phyloP scores from a whole-genome alignment of 441 rosid genomes.

The Rhodomyrtus psidioides region DNA sequence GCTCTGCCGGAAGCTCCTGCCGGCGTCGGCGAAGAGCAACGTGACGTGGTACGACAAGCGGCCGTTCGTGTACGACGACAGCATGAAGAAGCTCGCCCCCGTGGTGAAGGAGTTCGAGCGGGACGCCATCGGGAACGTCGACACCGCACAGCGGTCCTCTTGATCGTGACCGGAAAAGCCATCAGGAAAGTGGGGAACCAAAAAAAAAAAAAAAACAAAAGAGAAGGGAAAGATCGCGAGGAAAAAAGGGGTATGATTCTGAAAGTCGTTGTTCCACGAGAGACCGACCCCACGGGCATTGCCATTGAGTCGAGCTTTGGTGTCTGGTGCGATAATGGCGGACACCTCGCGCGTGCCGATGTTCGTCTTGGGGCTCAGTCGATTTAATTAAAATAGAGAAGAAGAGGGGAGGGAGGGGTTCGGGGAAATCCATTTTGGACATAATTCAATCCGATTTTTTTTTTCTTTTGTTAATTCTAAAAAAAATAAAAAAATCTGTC shows the following conservation, averaged over 20 bases:
- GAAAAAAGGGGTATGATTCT: background rate
- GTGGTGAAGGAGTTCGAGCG: constrained; percentile 54
- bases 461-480: background rate
- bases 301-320: background rate
- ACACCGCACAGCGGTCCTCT: background rate
- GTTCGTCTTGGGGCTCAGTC: background rate
- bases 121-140: constrained; percentile 29
- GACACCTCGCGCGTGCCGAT: background rate
- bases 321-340: background rate
- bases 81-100: constrained; percentile 50
- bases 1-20: constrained; percentile 48
- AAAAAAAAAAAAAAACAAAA: too few species aligned
- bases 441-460: background rate
- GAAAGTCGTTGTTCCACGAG: background rate
- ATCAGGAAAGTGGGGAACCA: too few species aligned
- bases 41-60: constrained; percentile 44
- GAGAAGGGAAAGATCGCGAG: background rate
- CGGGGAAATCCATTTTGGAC: background rate
- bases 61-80: constrained; percentile 61
- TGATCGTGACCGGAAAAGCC: background rate
- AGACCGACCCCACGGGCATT: background rate
- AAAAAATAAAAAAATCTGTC: background rate
- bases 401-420: background rate
- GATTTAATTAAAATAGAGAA: background rate
- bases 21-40: constrained; percentile 37